Conservation (phyloP, 164 flowering plant genomes). For the Liriodendron chinense region DNA sequence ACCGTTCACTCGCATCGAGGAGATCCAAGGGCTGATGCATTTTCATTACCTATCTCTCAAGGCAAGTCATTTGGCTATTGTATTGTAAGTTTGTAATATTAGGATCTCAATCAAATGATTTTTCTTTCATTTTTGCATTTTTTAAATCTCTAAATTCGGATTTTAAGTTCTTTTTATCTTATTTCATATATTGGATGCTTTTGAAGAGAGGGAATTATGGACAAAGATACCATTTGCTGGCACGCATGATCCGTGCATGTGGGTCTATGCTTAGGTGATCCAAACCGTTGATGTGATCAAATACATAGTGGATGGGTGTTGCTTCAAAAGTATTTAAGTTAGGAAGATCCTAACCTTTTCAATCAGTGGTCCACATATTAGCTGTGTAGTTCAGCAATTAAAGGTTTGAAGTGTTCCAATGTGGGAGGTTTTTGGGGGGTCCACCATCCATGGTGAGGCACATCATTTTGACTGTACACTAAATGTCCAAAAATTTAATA, state of each 20-base stretch:
- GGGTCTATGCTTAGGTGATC: neutral
- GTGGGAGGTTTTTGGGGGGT: too few relatives aligned
- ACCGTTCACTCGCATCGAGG: neutral
- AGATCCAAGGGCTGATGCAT: neutral
- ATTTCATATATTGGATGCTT: too few relatives aligned
- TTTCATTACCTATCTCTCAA: neutral
- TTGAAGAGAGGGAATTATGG: too few relatives aligned
- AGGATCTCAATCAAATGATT: neutral
- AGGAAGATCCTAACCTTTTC: neutral
- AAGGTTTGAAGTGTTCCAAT: neutral
- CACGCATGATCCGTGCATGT: neutral
- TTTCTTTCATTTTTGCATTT: neutral
- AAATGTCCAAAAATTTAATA: too few relatives aligned
- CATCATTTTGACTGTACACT: too few relatives aligned
- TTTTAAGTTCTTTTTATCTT: too few relatives aligned
- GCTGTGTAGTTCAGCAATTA: neutral
- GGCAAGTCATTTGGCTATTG: conserved; percentile 50
- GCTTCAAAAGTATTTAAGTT: too few relatives aligned
- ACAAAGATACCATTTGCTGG: neutral
- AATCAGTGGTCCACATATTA: neutral
- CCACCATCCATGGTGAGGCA: too few relatives aligned
- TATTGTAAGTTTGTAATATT: conserved; percentile 8
- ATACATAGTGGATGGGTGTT: neutral
- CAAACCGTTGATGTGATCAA: neutral
- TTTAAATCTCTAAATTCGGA: neutral